These are phyloP conservation scores for Umbelopsis vinacea DNA, from an alignment of 192 early-diverging fungal genomes.

Conservation along the genomic window DNA sequence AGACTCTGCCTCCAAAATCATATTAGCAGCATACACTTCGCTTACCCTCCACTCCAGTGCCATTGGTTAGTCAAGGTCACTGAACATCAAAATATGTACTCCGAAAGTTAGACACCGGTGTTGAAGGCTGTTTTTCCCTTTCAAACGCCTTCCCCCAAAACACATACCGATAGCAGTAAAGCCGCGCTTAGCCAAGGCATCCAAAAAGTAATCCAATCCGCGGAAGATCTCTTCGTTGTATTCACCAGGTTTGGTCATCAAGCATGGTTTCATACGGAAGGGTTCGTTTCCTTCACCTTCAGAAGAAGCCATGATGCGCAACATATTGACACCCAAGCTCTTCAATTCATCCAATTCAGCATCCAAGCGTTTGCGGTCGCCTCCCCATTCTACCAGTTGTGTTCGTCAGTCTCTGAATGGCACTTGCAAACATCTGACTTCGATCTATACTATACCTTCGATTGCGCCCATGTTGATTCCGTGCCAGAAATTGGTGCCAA, in stretches of 20 bases:
- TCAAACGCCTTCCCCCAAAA: too few relatives aligned
- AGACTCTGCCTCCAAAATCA: neutral
- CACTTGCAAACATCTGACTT: neutral
- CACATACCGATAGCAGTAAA: conserved; percentile 58
- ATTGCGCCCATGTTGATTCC: conserved; percentile 71
- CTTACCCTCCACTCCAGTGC: conserved; percentile 74
- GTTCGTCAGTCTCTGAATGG: neutral
- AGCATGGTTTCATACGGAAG: conserved; percentile 59
- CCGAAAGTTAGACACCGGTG: too few relatives aligned
- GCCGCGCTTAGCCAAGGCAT: conserved; percentile 51
- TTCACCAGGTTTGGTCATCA: conserved; percentile 55
- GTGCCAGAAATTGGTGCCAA: conserved; percentile 74
- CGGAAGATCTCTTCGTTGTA: conserved; percentile 62
- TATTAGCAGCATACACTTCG: neutral
- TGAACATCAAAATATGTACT: neutral
- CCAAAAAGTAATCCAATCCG: conserved; percentile 71
- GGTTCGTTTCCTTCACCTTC: conserved; percentile 62
- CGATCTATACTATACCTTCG: conserved; percentile 1
- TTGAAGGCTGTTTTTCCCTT: too few relatives aligned
- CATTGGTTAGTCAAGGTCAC: conserved; percentile 66
- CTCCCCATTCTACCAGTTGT: conserved; percentile 31
- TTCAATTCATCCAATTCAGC: conserved; percentile 55
- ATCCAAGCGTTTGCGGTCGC: conserved; percentile 57
- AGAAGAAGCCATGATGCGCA: conserved; percentile 65
- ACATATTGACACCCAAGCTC: conserved; percentile 56